These are phyloP conservation scores for Fraxinus anomala DNA, from an alignment of 257 asterid species.

Conservation along the genomic window DNA sequence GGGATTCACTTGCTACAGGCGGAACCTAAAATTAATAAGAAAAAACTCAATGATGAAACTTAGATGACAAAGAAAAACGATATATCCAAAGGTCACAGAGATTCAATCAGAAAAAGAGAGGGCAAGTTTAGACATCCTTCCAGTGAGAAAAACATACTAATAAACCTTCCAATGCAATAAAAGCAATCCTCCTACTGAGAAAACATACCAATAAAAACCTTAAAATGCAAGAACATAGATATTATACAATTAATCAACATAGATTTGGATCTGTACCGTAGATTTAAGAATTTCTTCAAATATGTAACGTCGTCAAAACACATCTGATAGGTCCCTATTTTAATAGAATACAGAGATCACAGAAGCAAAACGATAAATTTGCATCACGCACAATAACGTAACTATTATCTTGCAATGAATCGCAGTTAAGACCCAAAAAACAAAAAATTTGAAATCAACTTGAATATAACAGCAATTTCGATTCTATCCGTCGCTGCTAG, in stretches of 20 bases:
- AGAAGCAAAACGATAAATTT: background rate
- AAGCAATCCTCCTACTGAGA: slow-evolving; percentile 7
- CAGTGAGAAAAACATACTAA: slow-evolving; percentile 13
- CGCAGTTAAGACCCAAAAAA: background rate
- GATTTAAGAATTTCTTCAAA: background rate
- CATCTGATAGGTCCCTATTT: background rate
- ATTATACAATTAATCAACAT: background rate
- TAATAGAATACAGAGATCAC: background rate
- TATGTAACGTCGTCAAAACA: background rate
- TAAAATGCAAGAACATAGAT: slow-evolving; percentile 10
- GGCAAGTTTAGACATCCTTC: slow-evolving; percentile 9
- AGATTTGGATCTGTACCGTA: background rate
- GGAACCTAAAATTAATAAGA: slow-evolving; percentile 64
- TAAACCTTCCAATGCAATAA: background rate
- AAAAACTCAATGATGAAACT: slow-evolving; percentile 20
- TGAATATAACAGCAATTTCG: background rate
- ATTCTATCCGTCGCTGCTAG: background rate
- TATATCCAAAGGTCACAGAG: slow-evolving; percentile 1
- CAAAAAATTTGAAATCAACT: too few species aligned
- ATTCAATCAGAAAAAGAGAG: background rate
- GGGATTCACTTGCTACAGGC: slow-evolving; percentile 56
- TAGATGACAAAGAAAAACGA: slow-evolving; percentile 7
- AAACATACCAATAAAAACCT: slow-evolving; percentile 20
- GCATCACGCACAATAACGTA: background rate
- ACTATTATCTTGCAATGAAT: background rate